Conservation (phyloP, 192 early-diverging fungal genomes). For the Obelidium mucronatum region DNA sequence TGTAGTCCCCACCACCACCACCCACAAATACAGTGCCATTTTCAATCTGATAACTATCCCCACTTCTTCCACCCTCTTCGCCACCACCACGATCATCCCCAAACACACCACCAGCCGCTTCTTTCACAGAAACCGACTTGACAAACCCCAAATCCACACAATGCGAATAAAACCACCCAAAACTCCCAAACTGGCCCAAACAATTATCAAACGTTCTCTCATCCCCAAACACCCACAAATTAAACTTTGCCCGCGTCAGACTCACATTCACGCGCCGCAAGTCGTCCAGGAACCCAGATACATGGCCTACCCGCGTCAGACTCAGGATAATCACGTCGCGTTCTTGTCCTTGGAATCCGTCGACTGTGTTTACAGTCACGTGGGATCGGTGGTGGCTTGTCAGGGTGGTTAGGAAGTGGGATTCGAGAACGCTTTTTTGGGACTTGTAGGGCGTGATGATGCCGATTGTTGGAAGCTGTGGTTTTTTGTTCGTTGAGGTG, state of each 20-base stretch:
- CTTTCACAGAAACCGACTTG: neutral
- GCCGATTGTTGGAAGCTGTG: constrained; percentile 4
- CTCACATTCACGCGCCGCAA: constrained; percentile 23
- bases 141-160: constrained; percentile 21
- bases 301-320: constrained; percentile 12
- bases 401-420: neutral
- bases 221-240: constrained; percentile 29
- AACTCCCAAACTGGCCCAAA: constrained; percentile 33
- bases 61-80: neutral
- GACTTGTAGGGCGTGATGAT: constrained; percentile 31
- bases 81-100: neutral
- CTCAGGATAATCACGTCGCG: constrained; percentile 28
- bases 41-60: neutral
- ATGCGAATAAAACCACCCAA: constrained; percentile 34
- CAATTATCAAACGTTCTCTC: constrained; percentile 11
- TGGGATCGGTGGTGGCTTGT: neutral
- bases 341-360: constrained; percentile 34
- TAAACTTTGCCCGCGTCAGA: constrained; percentile 17
- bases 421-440: constrained; percentile 12
- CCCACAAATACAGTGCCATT: neutral
- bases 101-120: neutral
- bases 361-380: constrained; percentile 25
- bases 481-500: no score
- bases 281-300: constrained; percentile 31
- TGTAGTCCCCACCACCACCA: neutral